A percentile compares a stretch with the other conserved stretches of the same genome.
Conservation (phyloP, 2,329 filamentous ascomycete genomes). For the Fusarium multiceps region DNA sequence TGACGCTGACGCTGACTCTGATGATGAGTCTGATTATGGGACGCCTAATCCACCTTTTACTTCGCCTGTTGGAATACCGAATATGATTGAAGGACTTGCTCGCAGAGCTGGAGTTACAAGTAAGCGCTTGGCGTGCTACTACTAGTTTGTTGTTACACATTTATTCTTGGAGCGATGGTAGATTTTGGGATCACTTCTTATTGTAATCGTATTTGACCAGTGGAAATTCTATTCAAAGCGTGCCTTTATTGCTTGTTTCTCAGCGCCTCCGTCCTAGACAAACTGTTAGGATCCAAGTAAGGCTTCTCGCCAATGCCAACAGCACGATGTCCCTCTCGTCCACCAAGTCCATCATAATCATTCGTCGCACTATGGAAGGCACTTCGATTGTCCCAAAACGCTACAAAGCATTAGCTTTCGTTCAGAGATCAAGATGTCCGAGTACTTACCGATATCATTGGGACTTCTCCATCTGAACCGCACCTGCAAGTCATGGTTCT, state of each 20-base stretch:
- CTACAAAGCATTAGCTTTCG: constrained; percentile 31
- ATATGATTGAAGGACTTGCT: constrained; percentile 1
- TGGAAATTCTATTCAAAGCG: background rate
- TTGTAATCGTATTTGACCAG: background rate
- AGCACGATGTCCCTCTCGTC: constrained; percentile 62
- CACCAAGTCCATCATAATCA: constrained; percentile 65
- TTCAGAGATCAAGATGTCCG: too few relatives aligned
- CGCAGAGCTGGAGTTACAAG: background rate
- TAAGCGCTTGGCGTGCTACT: background rate
- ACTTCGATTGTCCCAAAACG: constrained; percentile 72
- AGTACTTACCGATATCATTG: constrained; percentile 52
- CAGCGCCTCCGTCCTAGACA: constrained; percentile 50
- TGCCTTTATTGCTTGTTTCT: background rate
- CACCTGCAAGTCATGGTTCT: constrained; percentile 63
- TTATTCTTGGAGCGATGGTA: too few relatives aligned
- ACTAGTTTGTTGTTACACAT: background rate
- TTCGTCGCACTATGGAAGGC: constrained; percentile 69
- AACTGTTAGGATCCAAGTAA: constrained; percentile 64
- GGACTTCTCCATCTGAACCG: constrained; percentile 58
- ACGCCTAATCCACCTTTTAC: background rate
- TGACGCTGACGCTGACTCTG: background rate
- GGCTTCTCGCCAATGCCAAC: constrained; percentile 67
- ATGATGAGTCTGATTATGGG: background rate
- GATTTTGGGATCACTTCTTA: too few relatives aligned
- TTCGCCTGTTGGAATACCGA: constrained; percentile 7